Conservation (phyloP, 2,329 filamentous ascomycete species). For the Gaeumannomyces sp. region DNA sequence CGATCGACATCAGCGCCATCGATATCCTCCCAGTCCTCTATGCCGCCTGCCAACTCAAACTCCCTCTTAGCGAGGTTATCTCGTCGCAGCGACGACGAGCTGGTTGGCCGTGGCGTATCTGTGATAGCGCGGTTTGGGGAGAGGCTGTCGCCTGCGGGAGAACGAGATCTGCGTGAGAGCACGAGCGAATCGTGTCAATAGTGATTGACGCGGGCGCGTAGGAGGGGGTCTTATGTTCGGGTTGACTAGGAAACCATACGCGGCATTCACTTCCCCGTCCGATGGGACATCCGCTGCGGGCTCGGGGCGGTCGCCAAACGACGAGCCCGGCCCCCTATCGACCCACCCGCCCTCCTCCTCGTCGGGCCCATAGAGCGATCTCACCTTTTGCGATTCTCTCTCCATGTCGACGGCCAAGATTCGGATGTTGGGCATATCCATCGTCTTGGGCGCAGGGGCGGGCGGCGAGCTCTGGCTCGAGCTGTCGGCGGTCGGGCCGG, state of each 20-base stretch:
- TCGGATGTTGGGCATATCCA: conserved; percentile 40
- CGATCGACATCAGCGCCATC: conserved; percentile 56
- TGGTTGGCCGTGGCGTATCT: conserved; percentile 35
- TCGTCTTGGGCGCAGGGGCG: conserved; percentile 11
- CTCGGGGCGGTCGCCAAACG: conserved; percentile 40
- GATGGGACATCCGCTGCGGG: conserved; percentile 45
- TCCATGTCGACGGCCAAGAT: conserved; percentile 50
- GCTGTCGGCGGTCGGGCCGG: neutral
- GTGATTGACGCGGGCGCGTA: conserved; percentile 11
- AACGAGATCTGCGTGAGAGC: conserved; percentile 13
- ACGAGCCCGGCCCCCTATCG: conserved; percentile 42
- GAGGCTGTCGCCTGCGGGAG: conserved; percentile 15
- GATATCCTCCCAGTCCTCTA: conserved; percentile 64
- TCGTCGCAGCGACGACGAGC: conserved; percentile 37
- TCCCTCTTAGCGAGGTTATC: conserved; percentile 32
- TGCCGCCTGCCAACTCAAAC: conserved; percentile 48
- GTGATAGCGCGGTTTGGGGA: conserved; percentile 23
- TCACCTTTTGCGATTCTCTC: conserved; percentile 62
- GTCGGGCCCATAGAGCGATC: conserved; percentile 56
- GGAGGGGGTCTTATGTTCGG: conserved; percentile 17
- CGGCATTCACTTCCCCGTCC: conserved; percentile 46
- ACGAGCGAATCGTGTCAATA: conserved; percentile 20
- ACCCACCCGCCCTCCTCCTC: conserved; percentile 48
- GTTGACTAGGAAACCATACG: conserved; percentile 50
- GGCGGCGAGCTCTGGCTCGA: neutral